Evolutionary conservation across 257 asterid genomes (phyloP).

Genomic region (Solanum microdontum): DNA sequence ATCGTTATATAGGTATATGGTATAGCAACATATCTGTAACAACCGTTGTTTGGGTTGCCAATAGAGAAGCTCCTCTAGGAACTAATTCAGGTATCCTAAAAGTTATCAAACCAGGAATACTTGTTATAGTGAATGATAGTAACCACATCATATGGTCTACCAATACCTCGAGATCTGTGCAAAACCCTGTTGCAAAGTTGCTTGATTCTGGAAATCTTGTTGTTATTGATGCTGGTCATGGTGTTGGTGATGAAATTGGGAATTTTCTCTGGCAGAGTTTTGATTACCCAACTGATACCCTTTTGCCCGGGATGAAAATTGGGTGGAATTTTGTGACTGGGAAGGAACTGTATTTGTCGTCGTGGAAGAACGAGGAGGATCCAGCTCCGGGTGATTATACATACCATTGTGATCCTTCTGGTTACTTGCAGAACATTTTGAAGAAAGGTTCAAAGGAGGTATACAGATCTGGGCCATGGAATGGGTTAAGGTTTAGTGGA

Average conservation of each 20-base stretch:
- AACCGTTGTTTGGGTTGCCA: constrained; percentile 18
- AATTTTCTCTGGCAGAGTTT: constrained; percentile 18
- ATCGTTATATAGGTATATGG: constrained; percentile 19
- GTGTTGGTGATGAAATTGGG: background rate
- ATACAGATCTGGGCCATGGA: constrained; percentile 21
- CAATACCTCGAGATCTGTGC: background rate
- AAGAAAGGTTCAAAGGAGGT: background rate
- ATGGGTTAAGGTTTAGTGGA: constrained; percentile 14
- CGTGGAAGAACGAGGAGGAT: constrained; percentile 29
- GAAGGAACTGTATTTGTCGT: constrained; percentile 4
- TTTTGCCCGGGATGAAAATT: constrained; percentile 4
- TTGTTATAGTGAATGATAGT: background rate
- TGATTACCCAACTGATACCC: constrained; percentile 13
- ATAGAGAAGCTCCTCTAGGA: constrained; percentile 5
- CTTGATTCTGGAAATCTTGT: constrained; percentile 18
- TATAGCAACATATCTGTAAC: constrained; percentile 3
- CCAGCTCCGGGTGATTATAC: constrained; percentile 31
- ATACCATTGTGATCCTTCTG: constrained; percentile 9
- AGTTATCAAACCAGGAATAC: constrained; percentile 2
- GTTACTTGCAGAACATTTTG: constrained; percentile 11
- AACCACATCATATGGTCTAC: constrained; percentile 11
- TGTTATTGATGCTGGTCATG: background rate
- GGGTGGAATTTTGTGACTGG: constrained; percentile 8
- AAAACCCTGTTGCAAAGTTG: constrained; percentile 4
- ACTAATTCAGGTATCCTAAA: constrained; percentile 1